Conservation (phyloP, 208 protist species). For the Trypanosomatidae sp. region DNA sequence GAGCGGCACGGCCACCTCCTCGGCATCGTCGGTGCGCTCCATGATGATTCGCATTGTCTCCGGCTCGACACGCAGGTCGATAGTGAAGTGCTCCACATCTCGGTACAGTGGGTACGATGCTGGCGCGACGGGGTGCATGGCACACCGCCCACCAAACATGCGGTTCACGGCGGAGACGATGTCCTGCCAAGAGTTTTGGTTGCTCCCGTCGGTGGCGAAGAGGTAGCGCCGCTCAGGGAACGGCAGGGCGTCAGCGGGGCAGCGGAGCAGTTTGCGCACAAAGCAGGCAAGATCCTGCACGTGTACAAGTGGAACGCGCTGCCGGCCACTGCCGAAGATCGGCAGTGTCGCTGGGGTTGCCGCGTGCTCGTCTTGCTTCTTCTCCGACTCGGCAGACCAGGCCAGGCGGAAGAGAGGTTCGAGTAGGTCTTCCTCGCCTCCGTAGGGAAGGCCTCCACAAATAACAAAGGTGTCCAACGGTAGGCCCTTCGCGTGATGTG, state of each 20-base stretch:
- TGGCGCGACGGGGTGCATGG: slow-evolving; percentile 46
- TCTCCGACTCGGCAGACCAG: slow-evolving; percentile 59
- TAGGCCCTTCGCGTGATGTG: slow-evolving; percentile 72
- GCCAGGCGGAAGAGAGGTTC: slow-evolving; percentile 88
- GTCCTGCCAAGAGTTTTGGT: slow-evolving; percentile 52
- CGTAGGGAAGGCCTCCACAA: slow-evolving; percentile 90
- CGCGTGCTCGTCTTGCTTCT: neutral
- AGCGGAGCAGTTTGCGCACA: slow-evolving; percentile 56
- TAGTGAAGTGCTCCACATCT: slow-evolving; percentile 85
- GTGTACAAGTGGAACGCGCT: slow-evolving; percentile 93
- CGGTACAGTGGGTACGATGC: slow-evolving; percentile 70
- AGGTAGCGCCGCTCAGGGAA: slow-evolving; percentile 82
- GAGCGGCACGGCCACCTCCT: slow-evolving; percentile 14
- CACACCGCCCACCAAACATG: slow-evolving; percentile 61
- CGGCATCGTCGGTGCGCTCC: slow-evolving; percentile 52
- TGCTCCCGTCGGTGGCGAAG: slow-evolving; percentile 85
- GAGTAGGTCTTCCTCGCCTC: slow-evolving; percentile 86
- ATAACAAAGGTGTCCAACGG: slow-evolving; percentile 90
- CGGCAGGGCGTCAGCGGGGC: slow-evolving; percentile 50
- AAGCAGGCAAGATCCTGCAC: slow-evolving; percentile 91
- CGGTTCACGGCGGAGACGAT: slow-evolving; percentile 81
- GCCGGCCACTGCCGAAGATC: slow-evolving; percentile 84
- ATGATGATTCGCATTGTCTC: slow-evolving; percentile 74
- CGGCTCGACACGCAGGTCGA: slow-evolving; percentile 83
- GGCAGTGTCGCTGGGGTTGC: slow-evolving; percentile 47